A percentile compares a stretch with the other conserved stretches of the same genome.
Conservation (phyloP, 23 red algal genomes). For the Gracilariopsis chorda region DNA sequence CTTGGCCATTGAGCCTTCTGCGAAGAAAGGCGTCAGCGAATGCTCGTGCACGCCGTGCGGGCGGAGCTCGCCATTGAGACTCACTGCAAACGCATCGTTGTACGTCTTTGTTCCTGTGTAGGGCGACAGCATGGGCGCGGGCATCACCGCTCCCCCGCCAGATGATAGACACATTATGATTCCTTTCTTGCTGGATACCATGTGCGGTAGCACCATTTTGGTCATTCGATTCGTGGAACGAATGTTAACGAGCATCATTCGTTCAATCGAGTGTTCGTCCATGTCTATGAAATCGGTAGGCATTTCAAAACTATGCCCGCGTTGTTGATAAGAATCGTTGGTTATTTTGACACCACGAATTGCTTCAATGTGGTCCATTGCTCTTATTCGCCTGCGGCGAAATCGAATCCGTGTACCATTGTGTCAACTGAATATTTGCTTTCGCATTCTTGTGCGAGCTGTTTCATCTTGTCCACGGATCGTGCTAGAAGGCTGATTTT, state of each 20-base stretch:
- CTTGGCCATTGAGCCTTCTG: conserved; percentile 90
- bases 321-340: conserved; percentile 85
- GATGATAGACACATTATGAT: conserved; percentile 77
- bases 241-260: conserved; percentile 90
- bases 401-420: conserved; percentile 73
- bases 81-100: conserved; percentile 79
- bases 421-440: conserved; percentile 34
- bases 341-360: background rate
- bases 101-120: conserved; percentile 97
- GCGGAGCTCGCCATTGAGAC: conserved; percentile 73
- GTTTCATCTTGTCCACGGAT: conserved; percentile 67
- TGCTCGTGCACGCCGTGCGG: conserved; percentile 55
- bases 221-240: conserved; percentile 71
- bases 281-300: conserved; percentile 96
- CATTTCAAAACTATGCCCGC: conserved; percentile 91
- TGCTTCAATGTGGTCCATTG: conserved; percentile 38
- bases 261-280: conserved; percentile 51
- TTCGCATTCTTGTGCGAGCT: conserved; percentile 38
- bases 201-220: conserved; percentile 67
- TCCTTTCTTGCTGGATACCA: conserved; percentile 50
- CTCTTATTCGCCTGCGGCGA: conserved; percentile 50
- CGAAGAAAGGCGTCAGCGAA: conserved; percentile 84
- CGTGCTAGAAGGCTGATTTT: conserved; percentile 86
- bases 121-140: conserved; percentile 72
- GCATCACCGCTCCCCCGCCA: conserved; percentile 79